These are phyloP conservation scores for Osmanthus fragrans DNA, from an alignment of 257 asterid species.

Conservation along the genomic window DNA sequence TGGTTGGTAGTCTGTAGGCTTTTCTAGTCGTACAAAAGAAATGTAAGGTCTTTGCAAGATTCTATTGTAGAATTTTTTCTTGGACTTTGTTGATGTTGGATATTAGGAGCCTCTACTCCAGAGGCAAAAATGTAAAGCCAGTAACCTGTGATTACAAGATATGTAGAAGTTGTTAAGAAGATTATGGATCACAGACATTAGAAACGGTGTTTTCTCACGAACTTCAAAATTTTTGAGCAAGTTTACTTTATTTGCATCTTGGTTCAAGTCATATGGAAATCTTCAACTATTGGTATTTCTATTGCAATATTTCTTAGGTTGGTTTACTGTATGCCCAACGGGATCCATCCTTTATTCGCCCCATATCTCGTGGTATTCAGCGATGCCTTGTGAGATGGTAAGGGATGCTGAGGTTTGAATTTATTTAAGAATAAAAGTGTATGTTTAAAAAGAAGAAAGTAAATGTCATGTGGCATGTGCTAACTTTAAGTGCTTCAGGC, in stretches of 20 bases:
- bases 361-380: slow-evolving; percentile 79
- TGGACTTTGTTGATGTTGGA: neutral
- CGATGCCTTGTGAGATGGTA: slow-evolving; percentile 98
- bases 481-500: slow-evolving; percentile 60
- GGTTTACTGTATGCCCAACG: slow-evolving; percentile 89
- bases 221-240: neutral
- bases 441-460: slow-evolving; percentile 22
- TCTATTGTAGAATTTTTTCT: neutral
- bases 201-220: neutral
- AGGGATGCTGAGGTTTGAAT: slow-evolving; percentile 26
- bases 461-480: slow-evolving; percentile 22
- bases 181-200: neutral
- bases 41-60: neutral
- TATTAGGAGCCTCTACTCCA: neutral
- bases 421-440: slow-evolving; percentile 23
- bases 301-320: slow-evolving; percentile 44
- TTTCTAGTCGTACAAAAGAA: slow-evolving; percentile 12
- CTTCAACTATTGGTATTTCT: neutral
- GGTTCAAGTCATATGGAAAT: neutral
- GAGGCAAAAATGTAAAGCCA: neutral
- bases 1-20: neutral
- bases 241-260: neutral
- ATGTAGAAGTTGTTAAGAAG: slow-evolving; percentile 1
- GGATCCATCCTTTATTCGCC: slow-evolving; percentile 86
- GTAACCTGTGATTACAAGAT: neutral